Base-by-base conservation (phyloP, 495 filamentous ascomycete genomes). In the Podospora conica region DNA sequence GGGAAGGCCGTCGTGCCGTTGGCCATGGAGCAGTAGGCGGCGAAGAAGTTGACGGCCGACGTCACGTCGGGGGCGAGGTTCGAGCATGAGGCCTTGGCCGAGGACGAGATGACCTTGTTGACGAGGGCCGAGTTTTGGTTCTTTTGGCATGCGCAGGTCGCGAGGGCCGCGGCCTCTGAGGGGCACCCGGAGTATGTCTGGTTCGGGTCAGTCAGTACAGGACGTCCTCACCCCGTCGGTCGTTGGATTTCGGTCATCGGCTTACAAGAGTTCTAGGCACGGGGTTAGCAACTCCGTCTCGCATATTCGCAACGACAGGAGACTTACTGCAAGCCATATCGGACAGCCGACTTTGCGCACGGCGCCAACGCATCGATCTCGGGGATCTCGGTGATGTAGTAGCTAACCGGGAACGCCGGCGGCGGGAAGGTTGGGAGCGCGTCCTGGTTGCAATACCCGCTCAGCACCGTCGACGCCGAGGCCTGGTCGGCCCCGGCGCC, bases 361-460 rank as follows among this genome's bases (percentile, higher is more conserved):
- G 77, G 75, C 4, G 80, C 82, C 53, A 85, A 73, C 15, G 79
- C 66, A 0, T 67, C 63, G 28, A 74, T 74, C 57, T 78, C 77
- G 7, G 80, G 66, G 11, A 83, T 63, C 55, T 85, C 82, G n/a
- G 80, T 82, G 48, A 84, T 78, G 25, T 80, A 81, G 25, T 72
- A 68, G 1, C 70, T 71, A 9, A 84, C 80, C 2, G 73, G 70
- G 10, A 72, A 70, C 7, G 72, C 71, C 4, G 78, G 78, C 15
- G 74, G 74, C 8, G 78, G 69, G 33, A 83, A 80, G 0, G 75
- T 59, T 18, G 69, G 62, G 0, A 73, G 61, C 6, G 64, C 65
- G 54, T 60, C 71, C 65, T 82, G 82, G 66, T 80, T 78, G 63
- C 82, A 85, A 60, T 84, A 85, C 27, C 74, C 77, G 53, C 67